Base-by-base conservation (phyloP, 176 grass and related monocot genomes). In the Hordeum marinum region DNA sequence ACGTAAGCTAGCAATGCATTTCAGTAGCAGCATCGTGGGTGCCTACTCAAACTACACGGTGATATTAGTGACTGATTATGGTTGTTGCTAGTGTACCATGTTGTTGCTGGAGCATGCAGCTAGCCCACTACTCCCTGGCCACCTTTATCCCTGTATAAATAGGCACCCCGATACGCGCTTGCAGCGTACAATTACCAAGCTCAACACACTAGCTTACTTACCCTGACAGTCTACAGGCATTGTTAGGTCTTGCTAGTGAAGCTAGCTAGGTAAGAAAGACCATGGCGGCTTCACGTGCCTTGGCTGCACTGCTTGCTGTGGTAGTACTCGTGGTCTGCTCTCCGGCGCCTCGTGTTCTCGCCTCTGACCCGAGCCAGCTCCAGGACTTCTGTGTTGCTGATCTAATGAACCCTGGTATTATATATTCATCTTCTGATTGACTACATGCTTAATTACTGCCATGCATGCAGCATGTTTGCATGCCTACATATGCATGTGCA, bases 371-470 rank as follows among this genome's bases (percentile, higher is more conserved):
- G 2, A 85, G 80, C 60, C 90, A 77, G 20, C 93, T 95, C 72
- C 90, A 95, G 82, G 93, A 95, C 43, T 91, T 93, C 80, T 95
- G 90, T 26, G 93, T 95, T 84, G 90, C 86, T 78, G 93, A 95
- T 62, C 0, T 75, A 76, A 31, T 46, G 68, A 86, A 41, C 50
- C 21, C 29, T 55, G 93, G 93, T 93, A 89, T 68, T 29, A 35
- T 32, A 52, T 15, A 36, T 9, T 1, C 36, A 29, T 34, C 52
- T 45, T 37, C 6, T 17, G 41, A 14, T 21, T 73, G 20, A 29
- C 10, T 13, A 2, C 42, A 29, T 75, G 42, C 14, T 50, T 20
- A 18, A 18, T 52, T 52, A 18, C 48, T 52, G 18, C 17, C n/a
- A n/a, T n/a, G n/a, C n/a, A n/a, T 18, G 48, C 15, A 52, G 13